Evolutionary conservation across 2,329 filamentous ascomycete species (phyloP), one percentile per base, ranked within the genome.

Genomic region (Fusarium sp.): DNA sequence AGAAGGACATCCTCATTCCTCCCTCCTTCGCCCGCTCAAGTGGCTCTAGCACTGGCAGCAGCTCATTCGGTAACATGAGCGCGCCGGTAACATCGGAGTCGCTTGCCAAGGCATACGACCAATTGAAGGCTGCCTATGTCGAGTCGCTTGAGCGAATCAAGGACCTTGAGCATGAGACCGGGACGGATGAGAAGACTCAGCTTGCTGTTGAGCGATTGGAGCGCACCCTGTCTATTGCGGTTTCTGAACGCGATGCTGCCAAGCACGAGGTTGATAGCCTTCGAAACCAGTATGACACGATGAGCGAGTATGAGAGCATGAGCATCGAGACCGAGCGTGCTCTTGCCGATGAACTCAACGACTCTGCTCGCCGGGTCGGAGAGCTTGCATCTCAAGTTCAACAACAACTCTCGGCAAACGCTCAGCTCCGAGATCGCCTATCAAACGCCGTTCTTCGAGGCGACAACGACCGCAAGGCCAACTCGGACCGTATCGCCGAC

Each of bases 1-100:
- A 97, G 77, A 92, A 94, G 71, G 94, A 97, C 74, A 93, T 94
- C 56, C 83, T 90, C 40, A 88, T 92, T 23, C 89, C 91, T 0
- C 88, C 88, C 45, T 85, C 85, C 17, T 79, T 86, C 58, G 83
- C 81, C 50, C 83, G 83, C 56, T 76, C 77, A 13, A 83, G 82
- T 55, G 75, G 68, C 73, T 75, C 70, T 69, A 76, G 73, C 56
- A 71, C 65, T 9, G 55, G 55, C 70, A 75, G 73, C 53, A 64
- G 68, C 19, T 59, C 63, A 4, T 46, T 77, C 78, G 45, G 79
- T 79, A 56, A 46, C 22, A 15, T 62, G 8, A 57, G 56, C 17
- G 76, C 78, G 2, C 84, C 86, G 35, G 86, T 88, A 17, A 90
- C 90, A 13, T 93, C 92, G 0, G 85, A 89, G 45, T 90, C 92